Evolutionary conservation across 2,329 filamentous ascomycete genomes (phyloP).

Genomic region (Botryosphaeria dothidea): DNA sequence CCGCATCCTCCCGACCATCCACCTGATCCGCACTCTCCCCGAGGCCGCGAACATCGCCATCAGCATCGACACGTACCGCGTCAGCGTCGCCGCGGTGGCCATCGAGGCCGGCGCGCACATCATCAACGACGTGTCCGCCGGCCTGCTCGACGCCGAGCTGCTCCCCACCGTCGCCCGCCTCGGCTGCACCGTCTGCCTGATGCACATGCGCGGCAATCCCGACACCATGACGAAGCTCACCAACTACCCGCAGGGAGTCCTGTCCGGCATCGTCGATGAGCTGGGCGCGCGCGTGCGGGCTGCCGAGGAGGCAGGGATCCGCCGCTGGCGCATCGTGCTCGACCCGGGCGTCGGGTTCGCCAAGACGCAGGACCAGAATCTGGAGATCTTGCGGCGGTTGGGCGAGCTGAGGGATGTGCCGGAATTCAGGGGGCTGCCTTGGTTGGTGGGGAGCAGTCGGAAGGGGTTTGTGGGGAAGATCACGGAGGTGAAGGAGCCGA

Average conservation of each 20-base stretch:
- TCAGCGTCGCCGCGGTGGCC: conserved; percentile 75
- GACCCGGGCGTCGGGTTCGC: conserved; percentile 95
- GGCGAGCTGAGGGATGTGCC: conserved; percentile 53
- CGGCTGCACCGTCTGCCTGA: conserved; percentile 71
- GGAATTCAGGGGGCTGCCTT: conserved; percentile 71
- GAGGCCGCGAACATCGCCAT: conserved; percentile 67
- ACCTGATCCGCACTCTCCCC: conserved; percentile 67
- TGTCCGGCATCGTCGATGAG: conserved; percentile 66
- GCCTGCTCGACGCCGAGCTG: conserved; percentile 77
- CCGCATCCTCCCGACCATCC: conserved; percentile 78
- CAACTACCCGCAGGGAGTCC: conserved; percentile 68
- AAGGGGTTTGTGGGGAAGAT: conserved; percentile 86
- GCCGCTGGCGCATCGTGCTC: conserved; percentile 90
- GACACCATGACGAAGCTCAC: conserved; percentile 74
- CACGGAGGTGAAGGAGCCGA: conserved; percentile 72
- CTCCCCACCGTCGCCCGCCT: conserved; percentile 75
- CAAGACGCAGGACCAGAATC: conserved; percentile 78
- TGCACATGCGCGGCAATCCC: conserved; percentile 92
- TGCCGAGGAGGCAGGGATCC: conserved; percentile 79
- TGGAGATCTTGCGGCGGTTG: conserved; percentile 72
- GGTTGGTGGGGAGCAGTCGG: conserved; percentile 85
- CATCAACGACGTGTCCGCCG: conserved; percentile 92
- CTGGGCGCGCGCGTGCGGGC: conserved; percentile 69
- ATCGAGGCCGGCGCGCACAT: conserved; percentile 82
- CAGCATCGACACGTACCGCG: conserved; percentile 91